Evolutionary conservation across 306 rosid species (phyloP).

Genomic region (Castanea mollissima): DNA sequence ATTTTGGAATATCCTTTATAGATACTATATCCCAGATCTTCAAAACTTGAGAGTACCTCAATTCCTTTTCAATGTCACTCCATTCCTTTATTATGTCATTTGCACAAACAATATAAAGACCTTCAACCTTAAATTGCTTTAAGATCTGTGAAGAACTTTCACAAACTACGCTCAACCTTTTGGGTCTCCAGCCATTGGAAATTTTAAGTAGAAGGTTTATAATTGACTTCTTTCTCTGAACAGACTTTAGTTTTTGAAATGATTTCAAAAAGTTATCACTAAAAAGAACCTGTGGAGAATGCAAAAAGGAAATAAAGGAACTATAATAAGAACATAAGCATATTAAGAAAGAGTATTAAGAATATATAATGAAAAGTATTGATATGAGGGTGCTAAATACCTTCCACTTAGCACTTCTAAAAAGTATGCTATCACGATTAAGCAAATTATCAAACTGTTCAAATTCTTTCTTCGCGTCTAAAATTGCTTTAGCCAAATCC

Average conservation of each 20-base stretch:
- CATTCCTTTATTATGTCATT: slow-evolving; percentile 54
- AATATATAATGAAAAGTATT: neutral
- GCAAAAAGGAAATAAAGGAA: neutral
- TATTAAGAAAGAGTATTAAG: neutral
- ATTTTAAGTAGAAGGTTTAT: slow-evolving; percentile 55
- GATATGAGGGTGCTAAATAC: slow-evolving; percentile 24
- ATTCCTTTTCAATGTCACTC: slow-evolving; percentile 43
- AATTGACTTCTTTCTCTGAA: slow-evolving; percentile 38
- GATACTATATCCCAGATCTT: slow-evolving; percentile 72
- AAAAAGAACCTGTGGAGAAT: slow-evolving; percentile 47
- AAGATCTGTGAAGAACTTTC: slow-evolving; percentile 47
- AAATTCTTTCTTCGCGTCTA: slow-evolving; percentile 54
- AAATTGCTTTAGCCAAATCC: slow-evolving; percentile 58
- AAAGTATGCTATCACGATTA: slow-evolving; percentile 48
- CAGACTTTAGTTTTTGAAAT: slow-evolving; percentile 44
- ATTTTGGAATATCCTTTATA: slow-evolving; percentile 50
- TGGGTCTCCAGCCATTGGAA: slow-evolving; percentile 77
- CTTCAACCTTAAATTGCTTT: slow-evolving; percentile 59
- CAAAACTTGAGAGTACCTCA: slow-evolving; percentile 44
- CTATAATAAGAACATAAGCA: neutral
- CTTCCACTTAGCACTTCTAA: slow-evolving; percentile 69
- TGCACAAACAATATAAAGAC: slow-evolving; percentile 48
- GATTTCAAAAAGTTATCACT: slow-evolving; percentile 71
- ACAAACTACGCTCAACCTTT: slow-evolving; percentile 30
- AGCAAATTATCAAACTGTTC: slow-evolving; percentile 70